A percentile compares a stretch with the other conserved stretches of the same genome.
phyloP scores from a whole-genome alignment of 2,329 filamentous ascomycete genomes.

The Coleophoma eucalyptorum region DNA sequence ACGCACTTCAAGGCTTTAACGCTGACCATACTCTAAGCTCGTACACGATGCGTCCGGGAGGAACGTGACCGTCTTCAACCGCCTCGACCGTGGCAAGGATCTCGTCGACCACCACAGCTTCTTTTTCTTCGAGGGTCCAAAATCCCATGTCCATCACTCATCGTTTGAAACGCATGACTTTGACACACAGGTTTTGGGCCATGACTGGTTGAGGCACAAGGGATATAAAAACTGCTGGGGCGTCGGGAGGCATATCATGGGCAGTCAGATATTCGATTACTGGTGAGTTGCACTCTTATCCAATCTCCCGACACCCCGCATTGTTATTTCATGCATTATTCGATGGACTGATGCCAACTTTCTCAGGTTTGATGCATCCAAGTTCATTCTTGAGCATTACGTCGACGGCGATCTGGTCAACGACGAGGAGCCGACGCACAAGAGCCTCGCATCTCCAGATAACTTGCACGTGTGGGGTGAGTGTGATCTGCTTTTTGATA shows the following conservation, averaged over 20 bases:
- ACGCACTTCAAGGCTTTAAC: conserved; percentile 33
- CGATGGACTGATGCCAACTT: too few species aligned
- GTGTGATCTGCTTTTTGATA: conserved; percentile 3
- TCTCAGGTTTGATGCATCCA: conserved; percentile 44
- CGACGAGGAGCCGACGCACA: conserved; percentile 44
- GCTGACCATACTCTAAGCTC: conserved; percentile 29
- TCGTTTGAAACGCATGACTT: conserved; percentile 70
- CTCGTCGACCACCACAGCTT: conserved; percentile 53
- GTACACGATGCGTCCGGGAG: conserved; percentile 14
- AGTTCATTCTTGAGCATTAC: conserved; percentile 65
- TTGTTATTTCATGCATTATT: too few species aligned
- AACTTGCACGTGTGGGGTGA: conserved; percentile 6
- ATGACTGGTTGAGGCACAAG: conserved; percentile 62
- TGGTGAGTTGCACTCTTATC: too few species aligned
- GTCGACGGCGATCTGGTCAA: conserved; percentile 64
- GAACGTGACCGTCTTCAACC: conserved; percentile 45
- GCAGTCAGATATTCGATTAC: conserved; percentile 70
- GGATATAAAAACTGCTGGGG: conserved; percentile 67
- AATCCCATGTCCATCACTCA: conserved; percentile 50
- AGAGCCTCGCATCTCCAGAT: neutral
- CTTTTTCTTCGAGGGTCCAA: conserved; percentile 37
- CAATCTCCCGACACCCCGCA: too few species aligned
- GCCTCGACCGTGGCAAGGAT: conserved; percentile 46
- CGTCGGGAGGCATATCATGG: conserved; percentile 65
- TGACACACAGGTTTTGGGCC: conserved; percentile 66